Evolutionary conservation across 1,284 basidiomycete genomes (phyloP), one percentile per base, ranked within the genome.

Genomic region (Austroboletus novae-zelandiae): DNA sequence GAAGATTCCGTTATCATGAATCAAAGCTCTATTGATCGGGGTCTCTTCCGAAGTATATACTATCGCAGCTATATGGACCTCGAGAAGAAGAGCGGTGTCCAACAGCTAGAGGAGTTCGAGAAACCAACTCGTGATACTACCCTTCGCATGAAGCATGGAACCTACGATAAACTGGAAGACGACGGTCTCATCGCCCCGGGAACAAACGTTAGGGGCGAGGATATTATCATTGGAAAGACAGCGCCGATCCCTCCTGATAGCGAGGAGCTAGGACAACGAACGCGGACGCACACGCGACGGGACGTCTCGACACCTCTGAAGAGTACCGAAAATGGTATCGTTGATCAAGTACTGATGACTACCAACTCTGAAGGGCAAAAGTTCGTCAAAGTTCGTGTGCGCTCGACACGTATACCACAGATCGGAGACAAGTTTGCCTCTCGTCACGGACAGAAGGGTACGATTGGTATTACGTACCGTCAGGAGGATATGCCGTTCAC

Each of bases 1-100:
- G 97, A 99, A 85, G 97, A 99, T 81, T 99, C 97, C 58, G 96
- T 99, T 71, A 99, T 99, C 71, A 98, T 99, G 96, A 99, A 99
- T 71, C 96, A 99, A 73, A 94, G 90, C 58, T 97, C 96, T 18
- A 93, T 99, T 64, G 96, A 99, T 67, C 91, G 97, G 51, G 96
- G 97, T 54, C 79, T 99, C 32, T 99, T 99, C 88, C 86, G 96
- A 29, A 97, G 94, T 75, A 88, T 99, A 66, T 99, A 99, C 73
- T 99, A 98, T 72, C 86, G 97, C 61, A 94, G 93, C 56, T 98
- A 99, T 70, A 94, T 94, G 86, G 96, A 99, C 71, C 81, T 95
- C 53, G 96, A 99, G 76, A 98, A 98, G 81, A 95, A 94, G 75
- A 90, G 90, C 57, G 97, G 97, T 36, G 81, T 95, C 36, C 86